Evolutionary conservation across 2,329 filamentous ascomycete genomes (phyloP), one percentile per base, ranked within the genome.

Genomic region (Arachnopeziza araneosa): DNA sequence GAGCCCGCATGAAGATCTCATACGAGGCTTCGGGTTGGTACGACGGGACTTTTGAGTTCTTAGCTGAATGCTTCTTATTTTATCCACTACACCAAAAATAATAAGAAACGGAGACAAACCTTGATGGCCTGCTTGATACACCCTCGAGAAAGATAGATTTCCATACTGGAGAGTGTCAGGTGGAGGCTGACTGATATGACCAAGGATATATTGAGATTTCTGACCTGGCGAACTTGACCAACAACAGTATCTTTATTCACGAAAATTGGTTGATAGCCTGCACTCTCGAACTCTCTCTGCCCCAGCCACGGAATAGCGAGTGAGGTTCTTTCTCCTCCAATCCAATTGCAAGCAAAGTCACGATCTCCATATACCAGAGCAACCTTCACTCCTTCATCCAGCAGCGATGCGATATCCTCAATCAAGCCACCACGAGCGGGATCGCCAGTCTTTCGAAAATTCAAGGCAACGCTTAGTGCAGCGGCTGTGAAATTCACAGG

Each of bases 231-330:
- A 0, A 90, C 88, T 59, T 83, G 80, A 19, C 89, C 90, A 58
- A 83, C 88, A 68, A 83, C 80, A 72, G 86, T 85, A 9, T 79
- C 78, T 26, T 78, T 79, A 69, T 89, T 87, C 23, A 88, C 83
- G 5, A 83, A 73, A 61, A 93, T 83, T 10, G 86, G 83, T 0
- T 83, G 81, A 70, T 93, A 93, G 0, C 88, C 89, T 0, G 89
- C 85, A 0, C 75, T 71, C 1, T 78, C 74, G 70, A 92, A 93
- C 22, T 75, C 72, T 1, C 74, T 71, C 1, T 75, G 72, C 36
- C 77, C 65, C 1, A 70, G 63, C 62, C 75, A 76, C 48, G 77
- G 69, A 1, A 83, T 72, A 2, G 78, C 76, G 9, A 85, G 75
- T 8, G 80, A 83, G 58, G 83, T 73, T 1, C 79, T 78, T 69